These are phyloP conservation scores for Amphicarpaea edgeworthii DNA, from an alignment of 306 rosid genomes.

Conservation along the genomic window DNA sequence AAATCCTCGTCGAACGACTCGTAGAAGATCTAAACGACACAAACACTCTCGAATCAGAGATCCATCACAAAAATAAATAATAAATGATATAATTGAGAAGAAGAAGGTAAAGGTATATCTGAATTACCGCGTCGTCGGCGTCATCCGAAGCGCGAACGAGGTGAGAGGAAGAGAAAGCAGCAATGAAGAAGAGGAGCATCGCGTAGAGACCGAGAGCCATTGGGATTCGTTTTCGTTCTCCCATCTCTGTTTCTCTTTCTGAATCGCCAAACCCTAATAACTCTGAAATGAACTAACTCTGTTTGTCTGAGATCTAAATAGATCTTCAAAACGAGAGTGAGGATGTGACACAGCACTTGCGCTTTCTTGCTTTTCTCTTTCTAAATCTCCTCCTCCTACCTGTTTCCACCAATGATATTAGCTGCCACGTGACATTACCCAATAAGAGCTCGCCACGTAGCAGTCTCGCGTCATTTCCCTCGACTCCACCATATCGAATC, in stretches of 20 bases:
- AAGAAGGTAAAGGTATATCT: too few relatives aligned
- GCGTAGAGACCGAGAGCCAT: conserved; percentile 37
- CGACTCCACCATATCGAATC: neutral
- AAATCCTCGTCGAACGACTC: conserved; percentile 85
- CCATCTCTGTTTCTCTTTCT: conserved; percentile 20
- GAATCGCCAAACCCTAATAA: conserved; percentile 41
- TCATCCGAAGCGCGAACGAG: conserved; percentile 71
- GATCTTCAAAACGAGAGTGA: conserved; percentile 1
- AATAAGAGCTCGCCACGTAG: conserved; percentile 54
- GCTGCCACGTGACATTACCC: conserved; percentile 50
- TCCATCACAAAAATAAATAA: too few relatives aligned
- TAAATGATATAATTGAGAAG: too few relatives aligned
- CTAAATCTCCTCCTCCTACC: conserved; percentile 56
- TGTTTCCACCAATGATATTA: conserved; percentile 67
- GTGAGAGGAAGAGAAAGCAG: conserved; percentile 58
- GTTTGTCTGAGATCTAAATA: conserved; percentile 37
- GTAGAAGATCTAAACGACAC: conserved; percentile 69
- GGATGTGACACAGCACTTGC: neutral
- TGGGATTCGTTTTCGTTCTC: conserved; percentile 48
- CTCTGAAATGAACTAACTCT: neutral
- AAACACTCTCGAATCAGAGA: conserved; percentile 15
- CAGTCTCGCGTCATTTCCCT: conserved; percentile 34
- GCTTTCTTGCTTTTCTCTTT: conserved; percentile 18
- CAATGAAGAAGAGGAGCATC: conserved; percentile 50
- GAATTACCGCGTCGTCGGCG: conserved; percentile 50